phyloP scores from a whole-genome alignment of 495 filamentous ascomycete species.

The Neurospora cerealis region DNA sequence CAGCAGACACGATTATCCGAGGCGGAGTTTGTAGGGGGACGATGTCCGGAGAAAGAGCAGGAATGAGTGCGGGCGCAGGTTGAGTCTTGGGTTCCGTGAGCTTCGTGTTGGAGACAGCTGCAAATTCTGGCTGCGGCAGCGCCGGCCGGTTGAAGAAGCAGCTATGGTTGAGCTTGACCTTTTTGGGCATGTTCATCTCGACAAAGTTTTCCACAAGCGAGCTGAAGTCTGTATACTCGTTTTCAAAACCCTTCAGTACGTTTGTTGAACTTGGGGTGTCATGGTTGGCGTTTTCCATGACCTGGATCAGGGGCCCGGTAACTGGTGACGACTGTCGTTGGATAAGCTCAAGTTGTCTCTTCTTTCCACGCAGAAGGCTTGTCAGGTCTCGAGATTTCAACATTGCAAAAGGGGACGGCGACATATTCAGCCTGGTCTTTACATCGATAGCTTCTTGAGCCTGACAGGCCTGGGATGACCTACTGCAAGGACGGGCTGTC shows the following conservation, averaged over 20 bases:
- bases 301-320: not conserved
- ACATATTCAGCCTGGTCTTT: not conserved
- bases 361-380: slow-evolving; percentile 8
- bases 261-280: slow-evolving; percentile 4
- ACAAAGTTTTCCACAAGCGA: slow-evolving; percentile 37
- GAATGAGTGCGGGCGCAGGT: slow-evolving; percentile 9
- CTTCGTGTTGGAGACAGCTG: not conserved
- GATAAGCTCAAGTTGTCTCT: slow-evolving; percentile 2
- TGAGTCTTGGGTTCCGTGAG: not conserved
- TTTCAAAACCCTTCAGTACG: slow-evolving; percentile 4
- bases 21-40: slow-evolving; percentile 13
- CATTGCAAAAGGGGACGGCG: not conserved
- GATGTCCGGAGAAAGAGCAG: slow-evolving; percentile 13
- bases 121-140: not conserved
- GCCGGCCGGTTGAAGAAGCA: not conserved
- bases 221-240: slow-evolving; percentile 12
- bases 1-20: slow-evolving; percentile 39
- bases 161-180: slow-evolving; percentile 19
- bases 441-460: not conserved
- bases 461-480: not conserved
- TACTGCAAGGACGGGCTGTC: not conserved
- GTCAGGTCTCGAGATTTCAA: slow-evolving; percentile 1
- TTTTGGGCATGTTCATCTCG: slow-evolving; percentile 27
- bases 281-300: not conserved
- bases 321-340: not conserved